These are phyloP conservation scores for Hemisphaericaspora xylofermentans DNA, from an alignment of 1,139 yeast species.

Conservation along the genomic window DNA sequence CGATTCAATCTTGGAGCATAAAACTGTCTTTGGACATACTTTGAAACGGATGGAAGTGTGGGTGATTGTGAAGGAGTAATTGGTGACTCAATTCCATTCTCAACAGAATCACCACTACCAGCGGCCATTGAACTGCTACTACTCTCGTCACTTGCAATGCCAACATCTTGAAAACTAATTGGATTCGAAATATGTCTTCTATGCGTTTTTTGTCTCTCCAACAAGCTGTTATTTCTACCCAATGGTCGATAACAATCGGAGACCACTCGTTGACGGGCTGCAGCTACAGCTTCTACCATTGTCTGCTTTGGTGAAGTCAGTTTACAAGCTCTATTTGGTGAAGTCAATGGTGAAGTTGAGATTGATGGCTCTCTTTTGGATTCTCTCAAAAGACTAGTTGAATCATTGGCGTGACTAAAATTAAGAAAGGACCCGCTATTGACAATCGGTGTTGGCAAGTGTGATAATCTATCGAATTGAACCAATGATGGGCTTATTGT, in stretches of 20 bases:
- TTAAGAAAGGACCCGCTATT: constrained; percentile 36
- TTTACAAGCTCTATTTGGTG: constrained; percentile 7
- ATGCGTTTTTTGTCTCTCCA: constrained; percentile 13
- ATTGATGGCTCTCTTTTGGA: not conserved
- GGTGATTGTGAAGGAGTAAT: constrained; percentile 14
- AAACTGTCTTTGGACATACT: constrained; percentile 13
- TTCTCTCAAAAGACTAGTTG: not conserved
- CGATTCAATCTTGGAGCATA: constrained; percentile 16
- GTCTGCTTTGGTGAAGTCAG: not conserved
- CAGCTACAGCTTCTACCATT: constrained; percentile 2
- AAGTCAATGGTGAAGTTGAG: constrained; percentile 2
- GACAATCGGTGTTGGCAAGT: constrained; percentile 60
- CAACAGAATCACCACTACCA: not conserved
- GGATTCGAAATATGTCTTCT: constrained; percentile 28
- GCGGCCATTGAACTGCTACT: not conserved
- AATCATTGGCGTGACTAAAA: not conserved
- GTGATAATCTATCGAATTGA: constrained; percentile 50
- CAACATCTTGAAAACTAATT: constrained; percentile 12
- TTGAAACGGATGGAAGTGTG: constrained; percentile 9
- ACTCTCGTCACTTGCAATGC: constrained; percentile 10
- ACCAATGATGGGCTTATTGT: not conserved
- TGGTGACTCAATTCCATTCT: constrained; percentile 7
- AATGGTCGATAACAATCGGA: constrained; percentile 37
- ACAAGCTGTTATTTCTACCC: constrained; percentile 22
- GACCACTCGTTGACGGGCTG: constrained; percentile 21